Evolutionary conservation across 495 filamentous ascomycete species (phyloP).

Genomic region (Achaetomiella virescens): DNA sequence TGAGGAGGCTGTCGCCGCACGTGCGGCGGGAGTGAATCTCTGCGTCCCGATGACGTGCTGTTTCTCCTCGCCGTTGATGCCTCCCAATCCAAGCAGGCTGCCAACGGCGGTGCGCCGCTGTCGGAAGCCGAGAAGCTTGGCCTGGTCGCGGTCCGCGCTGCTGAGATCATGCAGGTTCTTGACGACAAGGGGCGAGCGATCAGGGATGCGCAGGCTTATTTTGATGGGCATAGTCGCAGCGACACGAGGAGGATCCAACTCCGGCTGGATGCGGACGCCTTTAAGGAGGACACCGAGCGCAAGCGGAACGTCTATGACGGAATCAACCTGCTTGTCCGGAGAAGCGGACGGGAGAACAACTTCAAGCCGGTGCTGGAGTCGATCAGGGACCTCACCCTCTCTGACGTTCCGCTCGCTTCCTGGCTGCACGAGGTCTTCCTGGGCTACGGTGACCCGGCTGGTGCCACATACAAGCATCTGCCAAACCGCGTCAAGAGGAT

Average conservation of each 20-base stretch:
- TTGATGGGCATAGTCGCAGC: slow-evolving; percentile 39
- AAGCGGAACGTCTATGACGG: slow-evolving; percentile 73
- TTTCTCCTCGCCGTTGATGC: slow-evolving; percentile 74
- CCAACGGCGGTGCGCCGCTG: slow-evolving; percentile 47
- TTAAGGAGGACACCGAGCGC: slow-evolving; percentile 73
- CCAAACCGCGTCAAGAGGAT: slow-evolving; percentile 68
- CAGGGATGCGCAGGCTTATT: slow-evolving; percentile 48
- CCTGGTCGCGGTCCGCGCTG: slow-evolving; percentile 67
- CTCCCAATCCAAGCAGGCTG: slow-evolving; percentile 44
- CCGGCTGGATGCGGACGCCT: slow-evolving; percentile 71
- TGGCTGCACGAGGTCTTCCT: slow-evolving; percentile 98
- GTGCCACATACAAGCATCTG: slow-evolving; percentile 78
- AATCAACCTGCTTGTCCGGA: slow-evolving; percentile 81
- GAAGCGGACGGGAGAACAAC: slow-evolving; percentile 89
- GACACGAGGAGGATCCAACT: slow-evolving; percentile 66
- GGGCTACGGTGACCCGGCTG: slow-evolving; percentile 86
- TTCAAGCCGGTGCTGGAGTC: slow-evolving; percentile 92
- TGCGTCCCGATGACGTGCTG: slow-evolving; percentile 83
- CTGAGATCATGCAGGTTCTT: slow-evolving; percentile 79
- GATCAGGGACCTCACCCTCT: slow-evolving; percentile 77
- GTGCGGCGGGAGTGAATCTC: slow-evolving; percentile 79
- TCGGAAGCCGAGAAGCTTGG: slow-evolving; percentile 54
- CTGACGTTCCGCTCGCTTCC: slow-evolving; percentile 76
- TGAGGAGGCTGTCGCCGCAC: slow-evolving; percentile 66
- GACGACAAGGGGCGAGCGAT: slow-evolving; percentile 81